A percentile compares a stretch with the other conserved stretches of the same genome.
Evolutionary conservation across 257 asterid genomes (phyloP).

Genomic region (Primulina huaijiensis): DNA sequence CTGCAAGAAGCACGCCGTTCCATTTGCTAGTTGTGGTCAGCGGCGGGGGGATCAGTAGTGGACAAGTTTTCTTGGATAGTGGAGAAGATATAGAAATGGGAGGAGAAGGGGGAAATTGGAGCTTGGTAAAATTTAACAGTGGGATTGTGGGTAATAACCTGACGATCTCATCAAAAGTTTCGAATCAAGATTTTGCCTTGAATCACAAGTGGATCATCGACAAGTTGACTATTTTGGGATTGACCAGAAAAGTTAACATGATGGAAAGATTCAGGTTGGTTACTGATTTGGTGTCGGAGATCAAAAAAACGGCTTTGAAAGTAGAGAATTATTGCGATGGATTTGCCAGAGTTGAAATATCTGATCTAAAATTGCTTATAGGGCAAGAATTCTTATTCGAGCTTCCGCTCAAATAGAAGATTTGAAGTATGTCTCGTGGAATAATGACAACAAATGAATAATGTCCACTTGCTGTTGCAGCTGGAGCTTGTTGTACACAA

Average conservation of each 20-base stretch:
- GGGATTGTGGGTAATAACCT: slow-evolving; percentile 24
- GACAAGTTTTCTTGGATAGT: slow-evolving; percentile 57
- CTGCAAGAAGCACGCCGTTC: slow-evolving; percentile 45
- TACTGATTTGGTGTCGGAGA: slow-evolving; percentile 16
- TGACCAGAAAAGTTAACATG: slow-evolving; percentile 21
- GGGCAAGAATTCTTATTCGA: slow-evolving; percentile 39
- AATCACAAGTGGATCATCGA: slow-evolving; percentile 35
- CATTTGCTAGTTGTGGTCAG: slow-evolving; percentile 39
- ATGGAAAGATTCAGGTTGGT: slow-evolving; percentile 25
- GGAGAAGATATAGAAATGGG: slow-evolving; percentile 55
- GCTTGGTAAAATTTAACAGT: slow-evolving; percentile 30
- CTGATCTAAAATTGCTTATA: slow-evolving; percentile 24
- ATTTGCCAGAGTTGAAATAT: slow-evolving; percentile 32
- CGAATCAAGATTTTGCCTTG: slow-evolving; percentile 39
- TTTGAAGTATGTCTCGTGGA: background rate
- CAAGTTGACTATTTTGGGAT: slow-evolving; percentile 37
- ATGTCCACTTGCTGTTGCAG: background rate
- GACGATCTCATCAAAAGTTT: slow-evolving; percentile 37
- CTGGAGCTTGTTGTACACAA: background rate
- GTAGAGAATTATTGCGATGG: slow-evolving; percentile 23
- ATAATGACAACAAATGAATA: background rate
- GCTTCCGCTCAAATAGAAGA: slow-evolving; percentile 15
- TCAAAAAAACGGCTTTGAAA: slow-evolving; percentile 5
- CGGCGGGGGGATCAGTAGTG: slow-evolving; percentile 26
- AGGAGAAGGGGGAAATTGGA: slow-evolving; percentile 43